Evolutionary conservation across 2,329 filamentous ascomycete species (phyloP).

Genomic region (Pseudogymnoascus sp.): DNA sequence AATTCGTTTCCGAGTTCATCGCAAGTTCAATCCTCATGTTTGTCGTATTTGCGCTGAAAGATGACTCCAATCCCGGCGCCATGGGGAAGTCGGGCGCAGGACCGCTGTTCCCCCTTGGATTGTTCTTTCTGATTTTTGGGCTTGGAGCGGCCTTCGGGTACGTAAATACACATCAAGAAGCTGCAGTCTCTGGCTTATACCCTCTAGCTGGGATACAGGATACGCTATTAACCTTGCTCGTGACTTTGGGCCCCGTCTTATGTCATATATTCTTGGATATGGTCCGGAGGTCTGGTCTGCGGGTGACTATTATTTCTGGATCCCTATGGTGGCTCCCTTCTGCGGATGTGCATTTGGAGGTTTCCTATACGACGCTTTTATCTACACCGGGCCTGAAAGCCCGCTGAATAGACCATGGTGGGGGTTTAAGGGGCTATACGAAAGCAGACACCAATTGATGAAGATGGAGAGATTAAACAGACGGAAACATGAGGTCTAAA

Average conservation of each 20-base stretch:
- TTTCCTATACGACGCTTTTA: slow-evolving; percentile 56
- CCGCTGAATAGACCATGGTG: slow-evolving; percentile 60
- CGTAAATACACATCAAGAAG: not conserved
- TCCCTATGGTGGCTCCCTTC: slow-evolving; percentile 66
- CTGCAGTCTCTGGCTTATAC: not conserved
- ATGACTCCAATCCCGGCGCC: slow-evolving; percentile 37
- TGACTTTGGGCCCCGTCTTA: slow-evolving; percentile 61
- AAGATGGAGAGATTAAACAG: not conserved
- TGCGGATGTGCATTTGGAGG: slow-evolving; percentile 54
- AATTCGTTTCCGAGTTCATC: slow-evolving; percentile 66
- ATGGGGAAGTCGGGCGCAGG: slow-evolving; percentile 47
- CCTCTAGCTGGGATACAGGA: slow-evolving; percentile 57
- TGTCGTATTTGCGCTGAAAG: slow-evolving; percentile 60
- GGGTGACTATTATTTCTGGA: slow-evolving; percentile 65
- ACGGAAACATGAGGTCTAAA: not conserved
- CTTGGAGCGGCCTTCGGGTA: slow-evolving; percentile 58
- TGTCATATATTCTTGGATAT: slow-evolving; percentile 60
- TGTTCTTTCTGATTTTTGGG: slow-evolving; percentile 67
- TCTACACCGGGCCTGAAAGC: slow-evolving; percentile 58
- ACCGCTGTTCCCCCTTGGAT: slow-evolving; percentile 46
- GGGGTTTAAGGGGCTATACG: slow-evolving; percentile 46
- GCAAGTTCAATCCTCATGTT: slow-evolving; percentile 61
- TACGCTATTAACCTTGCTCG: slow-evolving; percentile 67
- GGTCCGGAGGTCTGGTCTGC: slow-evolving; percentile 57
- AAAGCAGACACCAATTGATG: not conserved